phyloP scores from a whole-genome alignment of 2,329 filamentous ascomycete species.

The Arthrobotrys musiformis region DNA sequence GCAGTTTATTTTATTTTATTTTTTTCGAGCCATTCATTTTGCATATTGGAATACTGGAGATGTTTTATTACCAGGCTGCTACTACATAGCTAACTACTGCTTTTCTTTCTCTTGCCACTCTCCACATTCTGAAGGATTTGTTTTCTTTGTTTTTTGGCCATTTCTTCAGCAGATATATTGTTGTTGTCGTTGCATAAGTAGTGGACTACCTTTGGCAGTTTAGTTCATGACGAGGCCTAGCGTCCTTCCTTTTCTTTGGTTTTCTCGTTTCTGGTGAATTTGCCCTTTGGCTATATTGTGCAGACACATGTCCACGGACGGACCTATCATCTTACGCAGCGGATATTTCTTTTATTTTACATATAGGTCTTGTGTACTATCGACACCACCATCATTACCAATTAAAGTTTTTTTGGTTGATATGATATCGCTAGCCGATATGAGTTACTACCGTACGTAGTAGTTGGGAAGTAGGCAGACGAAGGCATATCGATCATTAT shows the following conservation, averaged over 20 bases:
- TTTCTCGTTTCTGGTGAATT: background rate
- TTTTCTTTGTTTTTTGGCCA: background rate
- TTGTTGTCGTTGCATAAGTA: too few relatives aligned
- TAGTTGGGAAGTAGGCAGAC: slow-evolving; percentile 34
- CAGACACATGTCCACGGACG: background rate
- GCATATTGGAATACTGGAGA: slow-evolving; percentile 23
- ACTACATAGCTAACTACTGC: background rate
- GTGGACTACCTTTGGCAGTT: slow-evolving; percentile 1
- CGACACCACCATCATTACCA: background rate
- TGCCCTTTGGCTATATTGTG: background rate
- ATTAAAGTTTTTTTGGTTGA: background rate
- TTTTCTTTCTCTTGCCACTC: background rate
- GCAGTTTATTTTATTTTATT: too few relatives aligned
- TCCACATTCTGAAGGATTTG: background rate
- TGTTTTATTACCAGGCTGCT: slow-evolving; percentile 6
- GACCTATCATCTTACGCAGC: background rate
- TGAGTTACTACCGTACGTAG: too few relatives aligned
- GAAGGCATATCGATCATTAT: background rate
- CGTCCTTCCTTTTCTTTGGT: background rate
- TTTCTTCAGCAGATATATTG: background rate
- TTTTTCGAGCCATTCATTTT: slow-evolving; percentile 27
- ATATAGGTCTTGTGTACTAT: too few relatives aligned
- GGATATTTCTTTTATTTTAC: too few relatives aligned
- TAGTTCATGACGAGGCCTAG: background rate
- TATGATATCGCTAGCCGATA: slow-evolving; percentile 15